Evolutionary conservation across 768 basidiomycete species (phyloP), one percentile per base, ranked within the genome.

Genomic region (Tubosaeta sp.): DNA sequence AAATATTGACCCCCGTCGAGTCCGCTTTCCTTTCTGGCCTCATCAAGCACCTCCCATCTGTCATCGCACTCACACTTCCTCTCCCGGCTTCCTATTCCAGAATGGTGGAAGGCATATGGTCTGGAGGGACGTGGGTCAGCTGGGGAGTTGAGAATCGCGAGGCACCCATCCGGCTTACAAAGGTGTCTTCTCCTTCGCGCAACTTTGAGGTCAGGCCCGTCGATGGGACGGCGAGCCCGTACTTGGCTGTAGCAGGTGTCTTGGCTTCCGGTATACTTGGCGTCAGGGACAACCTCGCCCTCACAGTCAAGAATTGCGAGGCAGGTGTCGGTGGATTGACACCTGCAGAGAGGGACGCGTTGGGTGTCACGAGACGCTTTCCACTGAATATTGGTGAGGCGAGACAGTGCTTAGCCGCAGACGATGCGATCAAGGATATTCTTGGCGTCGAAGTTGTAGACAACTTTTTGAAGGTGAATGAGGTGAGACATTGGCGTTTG

Each of bases 131-230:
- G 1, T 86, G 80, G 60, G 76, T 81, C 42, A 73, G 67, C 53
- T 89, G 83, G 82, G 87, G 87, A 0, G 74, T 75, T 12, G 83
- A 87, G 40, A 86, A 86, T 65, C 79, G 82, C 45, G 86, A 89
- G 61, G 71, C 75, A 0, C 79, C 84, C 1, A 61, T 89, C 1
- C 82, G 87, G 4, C 68, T 87, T 18, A 59, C 63, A 53, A 82
- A 81, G 43, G 68, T 71, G 1, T 58, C 69, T 12, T 72, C 78
- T 1, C 76, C 74, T 0, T 73, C 75, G 22, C 74, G 80, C 14
- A 83, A 82, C 63, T 84, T 88, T 51, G 87, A 90, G 65, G 56
- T 86, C 43, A 76, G 75, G 52, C 70, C 73, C 16, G 51, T 84
- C 39, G 87, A 90, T 56, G 87, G 77, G 6, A 86, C 83, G 4